These are phyloP conservation scores for Mycena rosella DNA, from an alignment of 768 basidiomycete species.

Conservation along the genomic window DNA sequence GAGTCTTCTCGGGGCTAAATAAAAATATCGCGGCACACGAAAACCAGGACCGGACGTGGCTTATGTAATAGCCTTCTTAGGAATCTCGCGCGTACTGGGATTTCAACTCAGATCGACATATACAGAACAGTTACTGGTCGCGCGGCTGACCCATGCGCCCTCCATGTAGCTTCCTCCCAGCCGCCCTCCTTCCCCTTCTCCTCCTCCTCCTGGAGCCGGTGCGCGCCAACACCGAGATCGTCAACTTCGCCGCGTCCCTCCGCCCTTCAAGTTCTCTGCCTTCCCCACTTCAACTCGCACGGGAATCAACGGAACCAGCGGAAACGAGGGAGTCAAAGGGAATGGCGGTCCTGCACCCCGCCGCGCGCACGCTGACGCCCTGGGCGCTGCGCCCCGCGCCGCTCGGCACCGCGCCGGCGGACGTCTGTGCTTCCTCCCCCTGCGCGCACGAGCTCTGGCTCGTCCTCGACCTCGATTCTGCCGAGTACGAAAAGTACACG, in stretches of 20 bases:
- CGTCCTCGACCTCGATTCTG: conserved; percentile 48
- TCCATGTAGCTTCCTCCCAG: not conserved
- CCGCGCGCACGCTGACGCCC: conserved; percentile 5
- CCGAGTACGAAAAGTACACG: conserved; percentile 43
- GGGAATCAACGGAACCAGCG: too few species aligned
- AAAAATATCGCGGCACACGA: too few species aligned
- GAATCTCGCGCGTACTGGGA: too few species aligned
- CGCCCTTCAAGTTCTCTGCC: not conserved
- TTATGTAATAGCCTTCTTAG: too few species aligned
- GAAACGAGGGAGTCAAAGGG: too few species aligned
- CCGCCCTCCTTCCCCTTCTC: not conserved
- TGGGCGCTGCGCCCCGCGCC: conserved; percentile 44
- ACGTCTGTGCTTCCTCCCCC: conserved; percentile 47
- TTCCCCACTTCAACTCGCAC: too few species aligned
- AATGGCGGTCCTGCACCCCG: not conserved
- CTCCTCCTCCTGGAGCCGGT: not conserved
- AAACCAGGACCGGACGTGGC: too few species aligned
- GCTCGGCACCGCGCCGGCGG: conserved; percentile 46
- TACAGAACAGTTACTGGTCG: too few species aligned
- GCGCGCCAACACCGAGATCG: conserved; percentile 34
- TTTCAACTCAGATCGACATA: too few species aligned
- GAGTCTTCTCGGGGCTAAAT: too few species aligned
- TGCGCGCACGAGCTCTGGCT: conserved; percentile 53
- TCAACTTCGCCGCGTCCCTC: conserved; percentile 26
- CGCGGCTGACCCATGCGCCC: too few species aligned